Percentiles rank a stretch among this genome's conserved stretches.
phyloP scores from a whole-genome alignment of 768 basidiomycete genomes.

The Boletus pseudopeckii region DNA sequence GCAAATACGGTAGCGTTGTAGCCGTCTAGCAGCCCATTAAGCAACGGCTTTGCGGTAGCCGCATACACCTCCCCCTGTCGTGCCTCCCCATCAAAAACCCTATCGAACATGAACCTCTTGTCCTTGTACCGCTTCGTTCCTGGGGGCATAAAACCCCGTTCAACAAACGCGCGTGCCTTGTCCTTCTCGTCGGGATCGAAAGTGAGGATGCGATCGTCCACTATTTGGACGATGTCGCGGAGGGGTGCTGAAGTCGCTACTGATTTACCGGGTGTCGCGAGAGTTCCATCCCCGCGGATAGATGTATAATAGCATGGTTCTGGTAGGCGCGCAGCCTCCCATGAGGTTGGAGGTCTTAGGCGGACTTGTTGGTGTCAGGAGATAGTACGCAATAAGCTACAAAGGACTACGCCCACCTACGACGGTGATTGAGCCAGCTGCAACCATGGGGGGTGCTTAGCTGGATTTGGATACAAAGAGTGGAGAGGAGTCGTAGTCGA shows the following conservation, averaged over 20 bases:
- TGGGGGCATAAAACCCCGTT: constrained; percentile 80
- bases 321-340: constrained; percentile 84
- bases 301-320: constrained; percentile 66
- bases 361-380: constrained; percentile 57
- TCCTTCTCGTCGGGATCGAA: constrained; percentile 96
- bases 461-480: constrained; percentile 1
- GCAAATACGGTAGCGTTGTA: constrained; percentile 98
- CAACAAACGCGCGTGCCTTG: constrained; percentile 71
- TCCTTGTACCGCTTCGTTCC: constrained; percentile 95
- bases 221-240: constrained; percentile 78
- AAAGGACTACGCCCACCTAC: constrained; percentile 50
- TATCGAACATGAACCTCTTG: constrained; percentile 95
- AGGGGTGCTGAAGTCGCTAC: constrained; percentile 54
- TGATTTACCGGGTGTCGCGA: constrained; percentile 61
- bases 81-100: constrained; percentile 79
- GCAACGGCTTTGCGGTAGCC: constrained; percentile 78
- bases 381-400: neutral
- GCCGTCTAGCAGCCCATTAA: constrained; percentile 84
- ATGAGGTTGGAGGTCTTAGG: constrained; percentile 81
- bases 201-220: constrained; percentile 92
- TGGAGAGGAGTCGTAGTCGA: neutral
- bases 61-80: constrained; percentile 86
- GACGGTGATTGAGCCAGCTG: constrained; percentile 85
- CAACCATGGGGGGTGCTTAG: constrained; percentile 51
- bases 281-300: constrained; percentile 81